Conservation (phyloP, 148 eudicot genomes). For the Pouteria glomerata region DNA sequence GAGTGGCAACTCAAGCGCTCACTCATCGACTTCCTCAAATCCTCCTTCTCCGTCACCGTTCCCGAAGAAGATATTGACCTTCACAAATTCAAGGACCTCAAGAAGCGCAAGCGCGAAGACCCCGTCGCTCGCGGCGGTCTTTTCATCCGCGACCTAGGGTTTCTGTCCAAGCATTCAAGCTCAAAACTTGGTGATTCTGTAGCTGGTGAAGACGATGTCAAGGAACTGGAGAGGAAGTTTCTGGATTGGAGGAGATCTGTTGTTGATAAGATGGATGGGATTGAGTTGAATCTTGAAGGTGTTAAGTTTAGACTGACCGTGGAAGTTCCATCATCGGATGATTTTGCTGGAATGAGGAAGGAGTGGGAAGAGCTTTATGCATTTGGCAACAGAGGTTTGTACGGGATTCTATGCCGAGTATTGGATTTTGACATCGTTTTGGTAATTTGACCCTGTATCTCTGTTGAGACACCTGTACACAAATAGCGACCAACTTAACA, state of each 20-base stretch:
- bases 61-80: conserved; percentile 44
- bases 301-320: conserved; percentile 57
- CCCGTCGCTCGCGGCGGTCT: conserved; percentile 56
- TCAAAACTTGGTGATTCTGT: not conserved
- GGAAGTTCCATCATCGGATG: conserved; percentile 49
- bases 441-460: not conserved
- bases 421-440: not conserved
- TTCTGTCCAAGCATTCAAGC: conserved; percentile 20
- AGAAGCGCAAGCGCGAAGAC: conserved; percentile 65
- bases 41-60: conserved; percentile 36
- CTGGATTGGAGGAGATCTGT: conserved; percentile 52
- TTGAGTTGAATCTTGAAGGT: conserved; percentile 69
- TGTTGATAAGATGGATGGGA: conserved; percentile 69
- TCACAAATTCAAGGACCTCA: conserved; percentile 45
- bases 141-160: conserved; percentile 54
- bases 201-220: conserved; percentile 11
- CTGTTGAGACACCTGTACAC: no score
- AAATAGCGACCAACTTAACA: not conserved
- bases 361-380: conserved; percentile 69
- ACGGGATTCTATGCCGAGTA: not conserved
- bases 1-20: conserved; percentile 77
- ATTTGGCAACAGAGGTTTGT: conserved; percentile 58
- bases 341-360: conserved; percentile 56
- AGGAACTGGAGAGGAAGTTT: conserved; percentile 41
- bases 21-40: conserved; percentile 44